phyloP scores from a whole-genome alignment of 2,329 filamentous ascomycete species.

The Fusarium burgessii region DNA sequence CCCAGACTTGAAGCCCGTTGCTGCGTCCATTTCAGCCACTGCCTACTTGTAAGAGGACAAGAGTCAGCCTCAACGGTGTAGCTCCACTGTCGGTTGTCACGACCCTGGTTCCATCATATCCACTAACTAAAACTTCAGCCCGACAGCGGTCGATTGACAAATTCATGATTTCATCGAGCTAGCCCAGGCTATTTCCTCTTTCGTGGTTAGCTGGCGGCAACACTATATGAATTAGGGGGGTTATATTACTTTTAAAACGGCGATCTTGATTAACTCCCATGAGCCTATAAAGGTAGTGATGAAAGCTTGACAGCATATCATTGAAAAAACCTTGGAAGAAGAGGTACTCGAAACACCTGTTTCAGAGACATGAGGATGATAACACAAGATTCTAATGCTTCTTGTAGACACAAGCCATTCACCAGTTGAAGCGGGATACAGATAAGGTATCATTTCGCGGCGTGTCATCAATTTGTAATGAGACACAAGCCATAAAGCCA shows the following conservation, averaged over 20 bases:
- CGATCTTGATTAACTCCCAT: conserved; percentile 13
- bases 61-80: conserved; percentile 17
- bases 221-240: conserved; percentile 31
- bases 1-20: conserved; percentile 4
- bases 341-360: conserved; percentile 10
- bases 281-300: background rate
- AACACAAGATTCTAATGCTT: conserved; percentile 3
- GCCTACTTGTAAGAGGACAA: conserved; percentile 1
- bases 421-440: background rate
- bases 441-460: background rate
- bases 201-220: conserved; percentile 35
- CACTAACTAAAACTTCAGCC: conserved; percentile 36
- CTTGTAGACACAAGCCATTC: background rate
- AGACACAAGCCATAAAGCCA: background rate
- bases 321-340: background rate
- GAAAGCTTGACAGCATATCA: conserved; percentile 11
- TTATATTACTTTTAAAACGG: conserved; percentile 26
- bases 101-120: conserved; percentile 19
- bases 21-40: conserved; percentile 3
- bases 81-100: conserved; percentile 19
- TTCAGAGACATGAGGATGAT: background rate
- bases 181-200: conserved; percentile 28
- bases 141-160: conserved; percentile 28
- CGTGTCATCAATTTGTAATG: conserved; percentile 1
- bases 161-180: conserved; percentile 35